Conservation (phyloP, 2,329 filamentous ascomycete genomes). For the Fusarium transvaalense region DNA sequence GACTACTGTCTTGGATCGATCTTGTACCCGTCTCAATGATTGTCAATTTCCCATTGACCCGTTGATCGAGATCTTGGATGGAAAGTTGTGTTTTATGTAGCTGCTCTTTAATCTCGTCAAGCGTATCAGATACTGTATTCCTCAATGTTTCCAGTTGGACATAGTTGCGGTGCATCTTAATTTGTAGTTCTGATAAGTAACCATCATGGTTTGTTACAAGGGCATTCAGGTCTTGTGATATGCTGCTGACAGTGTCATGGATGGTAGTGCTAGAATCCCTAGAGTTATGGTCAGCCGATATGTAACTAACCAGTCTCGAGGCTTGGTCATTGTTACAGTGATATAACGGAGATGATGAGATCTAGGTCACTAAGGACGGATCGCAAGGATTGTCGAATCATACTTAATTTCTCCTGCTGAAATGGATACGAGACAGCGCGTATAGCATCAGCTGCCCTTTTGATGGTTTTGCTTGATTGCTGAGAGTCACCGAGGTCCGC, state of each 20-base stretch:
- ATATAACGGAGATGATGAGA: background rate
- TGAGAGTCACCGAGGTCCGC: background rate
- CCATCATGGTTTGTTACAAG: fast-evolving
- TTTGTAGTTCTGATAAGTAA: fast-evolving
- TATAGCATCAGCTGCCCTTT: background rate
- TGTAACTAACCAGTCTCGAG: no score
- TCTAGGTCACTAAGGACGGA: background rate
- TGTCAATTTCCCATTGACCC: background rate
- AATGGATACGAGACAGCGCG: background rate
- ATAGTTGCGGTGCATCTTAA: background rate
- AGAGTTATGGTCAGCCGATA: fast-evolving
- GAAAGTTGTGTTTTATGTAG: fast-evolving
- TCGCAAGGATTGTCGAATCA: background rate
- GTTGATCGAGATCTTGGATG: background rate
- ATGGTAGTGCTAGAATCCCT: background rate
- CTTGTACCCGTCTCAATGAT: background rate
- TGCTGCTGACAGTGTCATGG: fast-evolving
- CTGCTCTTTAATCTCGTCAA: background rate
- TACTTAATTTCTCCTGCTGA: background rate
- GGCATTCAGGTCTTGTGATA: background rate
- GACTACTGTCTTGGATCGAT: fast-evolving
- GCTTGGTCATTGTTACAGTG: background rate
- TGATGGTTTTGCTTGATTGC: background rate
- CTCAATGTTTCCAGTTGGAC: background rate
- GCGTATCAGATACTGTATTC: fast-evolving